A percentile compares a stretch with the other conserved stretches of the same genome.
These are phyloP conservation scores for Albatrellus ellisii DNA, from an alignment of 768 basidiomycete genomes.

Conservation along the genomic window DNA sequence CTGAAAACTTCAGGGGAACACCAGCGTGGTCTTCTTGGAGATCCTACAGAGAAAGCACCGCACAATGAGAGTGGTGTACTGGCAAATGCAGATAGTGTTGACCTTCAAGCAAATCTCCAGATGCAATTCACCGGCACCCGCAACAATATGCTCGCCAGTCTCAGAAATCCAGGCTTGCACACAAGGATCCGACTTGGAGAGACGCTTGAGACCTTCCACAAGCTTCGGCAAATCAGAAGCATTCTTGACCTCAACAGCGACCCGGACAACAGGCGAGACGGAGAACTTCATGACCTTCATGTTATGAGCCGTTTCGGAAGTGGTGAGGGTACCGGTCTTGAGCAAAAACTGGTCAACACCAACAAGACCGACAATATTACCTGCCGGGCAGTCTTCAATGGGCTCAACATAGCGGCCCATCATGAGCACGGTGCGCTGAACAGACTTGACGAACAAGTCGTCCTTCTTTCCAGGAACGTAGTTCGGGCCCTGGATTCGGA, in stretches of 20 bases:
- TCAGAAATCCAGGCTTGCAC: conserved; percentile 91
- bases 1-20: conserved; percentile 96
- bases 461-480: conserved; percentile 98
- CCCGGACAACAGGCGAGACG: conserved; percentile 97
- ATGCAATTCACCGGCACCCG: conserved; percentile 98
- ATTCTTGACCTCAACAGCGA: conserved; percentile 99
- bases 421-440: conserved; percentile 99
- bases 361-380: conserved; percentile 98
- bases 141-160: conserved; percentile 96
- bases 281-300: conserved; percentile 99
- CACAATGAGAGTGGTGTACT: conserved; percentile 1
- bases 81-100: conserved; percentile 1
- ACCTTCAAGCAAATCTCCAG: conserved; percentile 99
- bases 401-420: conserved; percentile 99
- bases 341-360: conserved; percentile 99
- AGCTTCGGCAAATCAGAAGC: conserved; percentile 98
- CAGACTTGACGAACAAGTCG: conserved; percentile 93
- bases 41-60: conserved; percentile 42
- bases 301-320: conserved; percentile 98
- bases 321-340: conserved; percentile 96
- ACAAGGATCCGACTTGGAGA: conserved; percentile 99
- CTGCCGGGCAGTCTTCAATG: conserved; percentile 97
- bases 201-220: conserved; percentile 99
- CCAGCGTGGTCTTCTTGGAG: conserved; percentile 99
- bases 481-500: conserved; percentile 99